Base-by-base conservation (phyloP, 2,329 filamentous ascomycete genomes). In the Nemania sp. region DNA sequence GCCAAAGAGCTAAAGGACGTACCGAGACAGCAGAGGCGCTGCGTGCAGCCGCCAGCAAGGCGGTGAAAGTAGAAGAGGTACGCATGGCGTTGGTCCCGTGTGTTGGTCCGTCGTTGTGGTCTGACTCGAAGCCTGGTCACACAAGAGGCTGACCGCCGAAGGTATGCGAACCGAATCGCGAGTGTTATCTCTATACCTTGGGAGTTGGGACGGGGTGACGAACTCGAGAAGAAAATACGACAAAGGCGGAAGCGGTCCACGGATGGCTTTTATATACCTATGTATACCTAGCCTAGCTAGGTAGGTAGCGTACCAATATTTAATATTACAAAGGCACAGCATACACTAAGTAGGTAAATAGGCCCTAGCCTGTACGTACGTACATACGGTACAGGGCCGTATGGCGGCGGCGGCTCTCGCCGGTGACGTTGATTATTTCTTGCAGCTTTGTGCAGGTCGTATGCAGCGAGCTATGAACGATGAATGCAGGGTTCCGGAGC, bases 1-100 rank as follows among this genome's bases (percentile, higher is more conserved):
- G 6, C 11, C 1, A 53, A 22, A 41, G 2, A 11, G 20, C n/a
- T n/a, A 52, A 18, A 18, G n/a, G 26, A 72, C 70, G 56, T 70
- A 72, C 70, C 68, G 68, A 64, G 24, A 59, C 55, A 22, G 70
- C 67, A 70, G 70, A 65, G 18, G 47, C 67, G 52, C 67, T 54
- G 56, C 51, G 58, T n/a, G 62, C 62, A 54, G 62, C 64, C 53
- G 64, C 62, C 61, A 71, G 62, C 47, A 68, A 66, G 56, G 64
- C 61, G 66, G 59, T 57, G 61, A 71, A 58, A 20, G 57, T 68
- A 13, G 58, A 68, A 29, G 58, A 68, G 24, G 58, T 59, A 47
- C 67, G 70, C 70, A 71, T 71, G 35, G 43, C 38, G 61, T 62
- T 53, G 51, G 32, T 35, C 49, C 43, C n/a, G 49, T 32, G 65